Base-by-base conservation (phyloP, 352 stramenopile genomes). In the Thraustochytrium sp. region DNA sequence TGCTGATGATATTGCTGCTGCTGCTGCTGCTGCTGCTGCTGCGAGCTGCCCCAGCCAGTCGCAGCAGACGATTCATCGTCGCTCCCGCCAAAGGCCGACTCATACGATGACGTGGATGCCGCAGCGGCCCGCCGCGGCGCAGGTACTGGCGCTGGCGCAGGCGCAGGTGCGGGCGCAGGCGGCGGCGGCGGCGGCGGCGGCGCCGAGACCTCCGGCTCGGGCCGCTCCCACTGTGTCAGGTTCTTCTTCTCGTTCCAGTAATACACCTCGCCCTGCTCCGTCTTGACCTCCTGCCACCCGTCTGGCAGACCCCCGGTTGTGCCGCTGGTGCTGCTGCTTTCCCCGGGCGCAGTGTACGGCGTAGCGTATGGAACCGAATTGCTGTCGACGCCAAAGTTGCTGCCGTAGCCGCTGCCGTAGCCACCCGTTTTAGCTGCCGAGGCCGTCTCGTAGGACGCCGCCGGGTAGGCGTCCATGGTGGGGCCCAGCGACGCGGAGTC, bases 211-310 rank as follows among this genome's bases (percentile, higher is more conserved):
- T 72, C 59, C 34, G 34, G 59, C 40, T 72, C 36, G 31, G 65
- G 65, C 11, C 65, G 42, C 34, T 77, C 65, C 65, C 65, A 77
- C 34, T 55, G 42, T 21, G 65, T 77, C 42, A 37, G n/a, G 9
- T 77, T 82, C 26, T 26, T 11, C 9, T 72, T 73, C 3, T 74
- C 23, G 36, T 82, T 78, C 49, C 59, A 82, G 59, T 82, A 82
- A 36, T 82, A 82, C 26, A 82, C 74, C 42, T 82, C 36, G 34
- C 74, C 74, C 34, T 75, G n/a, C 9, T 36, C 53, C 26, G 74
- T 82, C 42, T 82, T 75, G 55, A 73, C 29, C 46, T 84, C 55
- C 37, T 84, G 36, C 75, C 75, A 84, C 0, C 68, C 68, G 21
- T n/a, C n/a, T 8, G 68, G 68, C 9, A 80, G 51, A 34, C 59